phyloP scores from a whole-genome alignment of 2,329 filamentous ascomycete genomes.

The Aspergillus pseudoterreus region DNA sequence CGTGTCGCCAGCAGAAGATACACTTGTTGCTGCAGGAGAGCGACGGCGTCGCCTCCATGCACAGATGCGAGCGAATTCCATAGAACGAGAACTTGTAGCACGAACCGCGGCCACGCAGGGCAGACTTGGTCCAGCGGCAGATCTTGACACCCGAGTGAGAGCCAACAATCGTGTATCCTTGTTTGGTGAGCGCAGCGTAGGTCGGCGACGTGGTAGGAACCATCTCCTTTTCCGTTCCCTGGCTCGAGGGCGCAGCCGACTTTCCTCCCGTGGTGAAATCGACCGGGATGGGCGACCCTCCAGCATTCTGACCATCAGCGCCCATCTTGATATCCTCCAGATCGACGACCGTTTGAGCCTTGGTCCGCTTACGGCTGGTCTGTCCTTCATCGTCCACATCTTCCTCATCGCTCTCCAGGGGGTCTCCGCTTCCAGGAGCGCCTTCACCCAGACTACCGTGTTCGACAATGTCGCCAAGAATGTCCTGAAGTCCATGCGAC shows the following conservation, averaged over 20 bases:
- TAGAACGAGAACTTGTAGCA: slow-evolving; percentile 99
- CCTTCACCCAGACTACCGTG: slow-evolving; percentile 58
- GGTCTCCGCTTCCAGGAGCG: slow-evolving; percentile 75
- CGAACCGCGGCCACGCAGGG: slow-evolving; percentile 83
- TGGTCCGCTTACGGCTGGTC: slow-evolving; percentile 43
- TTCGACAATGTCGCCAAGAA: slow-evolving; percentile 57
- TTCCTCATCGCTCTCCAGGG: slow-evolving; percentile 80
- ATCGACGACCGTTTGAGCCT: slow-evolving; percentile 60
- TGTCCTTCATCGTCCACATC: slow-evolving; percentile 57
- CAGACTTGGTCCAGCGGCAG: slow-evolving; percentile 97
- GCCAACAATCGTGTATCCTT: slow-evolving; percentile 93
- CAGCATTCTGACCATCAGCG: slow-evolving; percentile 23
- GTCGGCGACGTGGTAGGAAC: slow-evolving; percentile 88
- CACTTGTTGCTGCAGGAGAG: slow-evolving; percentile 97
- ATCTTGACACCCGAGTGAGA: slow-evolving; percentile 97
- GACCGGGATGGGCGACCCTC: slow-evolving; percentile 60
- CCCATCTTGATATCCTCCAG: slow-evolving; percentile 72
- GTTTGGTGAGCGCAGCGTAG: slow-evolving; percentile 83
- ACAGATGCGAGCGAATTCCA: slow-evolving; percentile 91
- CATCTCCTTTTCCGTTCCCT: slow-evolving; percentile 73
- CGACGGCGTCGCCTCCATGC: slow-evolving; percentile 96
- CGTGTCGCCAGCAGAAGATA: slow-evolving; percentile 98
- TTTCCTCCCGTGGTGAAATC: slow-evolving; percentile 69
- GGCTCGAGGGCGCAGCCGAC: slow-evolving; percentile 31
- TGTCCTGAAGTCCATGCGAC: slow-evolving; percentile 68